A percentile compares a stretch with the other conserved stretches of the same genome.
Evolutionary conservation across 202 grass and related monocot genomes (phyloP).

Genomic region (Setaria italica): DNA sequence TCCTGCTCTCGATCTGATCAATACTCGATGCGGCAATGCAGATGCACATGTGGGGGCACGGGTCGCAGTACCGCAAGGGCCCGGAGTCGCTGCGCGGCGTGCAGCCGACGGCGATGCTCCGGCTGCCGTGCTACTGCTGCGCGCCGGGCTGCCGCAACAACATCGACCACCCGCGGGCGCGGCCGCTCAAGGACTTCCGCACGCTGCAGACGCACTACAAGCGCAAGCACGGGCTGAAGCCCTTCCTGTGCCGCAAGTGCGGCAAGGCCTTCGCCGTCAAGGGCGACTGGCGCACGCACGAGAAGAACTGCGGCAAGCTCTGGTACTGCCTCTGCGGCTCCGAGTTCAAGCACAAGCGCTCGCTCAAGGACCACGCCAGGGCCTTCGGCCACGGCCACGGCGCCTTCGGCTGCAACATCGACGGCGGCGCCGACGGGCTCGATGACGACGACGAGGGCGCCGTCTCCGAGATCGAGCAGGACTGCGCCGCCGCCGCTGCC

Average conservation of each 20-base stretch:
- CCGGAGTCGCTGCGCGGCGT: slow-evolving; percentile 91
- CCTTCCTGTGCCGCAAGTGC: slow-evolving; percentile 97
- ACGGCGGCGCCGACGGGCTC: slow-evolving; percentile 49
- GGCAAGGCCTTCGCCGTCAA: slow-evolving; percentile 96
- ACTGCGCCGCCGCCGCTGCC: slow-evolving; percentile 18
- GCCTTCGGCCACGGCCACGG: slow-evolving; percentile 88
- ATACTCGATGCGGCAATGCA: slow-evolving; percentile 15
- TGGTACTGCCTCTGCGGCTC: slow-evolving; percentile 99
- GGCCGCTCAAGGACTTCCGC: slow-evolving; percentile 97
- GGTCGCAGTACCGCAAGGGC: slow-evolving; percentile 93
- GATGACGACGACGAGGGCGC: slow-evolving; percentile 82
- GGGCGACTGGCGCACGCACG: slow-evolving; percentile 98
- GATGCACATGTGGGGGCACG: slow-evolving; percentile 99
- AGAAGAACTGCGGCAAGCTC: slow-evolving; percentile 99
- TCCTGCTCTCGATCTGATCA: no score
- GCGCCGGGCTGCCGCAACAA: slow-evolving; percentile 91
- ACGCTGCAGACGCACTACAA: slow-evolving; percentile 99
- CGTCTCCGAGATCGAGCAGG: slow-evolving; percentile 87
- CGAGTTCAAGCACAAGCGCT: slow-evolving; percentile 99
- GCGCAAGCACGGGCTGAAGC: slow-evolving; percentile 98
- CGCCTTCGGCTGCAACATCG: slow-evolving; percentile 60
- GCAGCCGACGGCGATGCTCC: slow-evolving; percentile 97
- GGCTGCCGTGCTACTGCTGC: slow-evolving; percentile 99
- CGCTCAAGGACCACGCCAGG: slow-evolving; percentile 92
- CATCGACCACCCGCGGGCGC: slow-evolving; percentile 90